phyloP scores from a whole-genome alignment of 2,329 filamentous ascomycete species.

The Basipetospora chlamydospora region DNA sequence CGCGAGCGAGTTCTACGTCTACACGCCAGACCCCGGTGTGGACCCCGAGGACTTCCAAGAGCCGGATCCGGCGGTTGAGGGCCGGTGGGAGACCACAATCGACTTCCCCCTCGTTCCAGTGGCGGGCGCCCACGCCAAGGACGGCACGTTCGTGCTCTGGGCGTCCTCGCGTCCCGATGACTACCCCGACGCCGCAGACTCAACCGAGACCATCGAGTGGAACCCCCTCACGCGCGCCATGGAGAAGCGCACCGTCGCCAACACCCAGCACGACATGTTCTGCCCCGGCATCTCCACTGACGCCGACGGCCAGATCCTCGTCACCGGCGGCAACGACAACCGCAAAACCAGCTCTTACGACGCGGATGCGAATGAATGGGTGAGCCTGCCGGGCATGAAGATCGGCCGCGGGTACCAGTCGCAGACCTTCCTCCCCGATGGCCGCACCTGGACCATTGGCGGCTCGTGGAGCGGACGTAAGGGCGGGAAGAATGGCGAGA shows the following conservation, averaged over 20 bases:
- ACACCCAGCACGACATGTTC: slow-evolving; percentile 40
- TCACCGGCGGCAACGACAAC: slow-evolving; percentile 38
- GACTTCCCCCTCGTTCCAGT: slow-evolving; percentile 22
- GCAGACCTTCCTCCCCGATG: slow-evolving; percentile 32
- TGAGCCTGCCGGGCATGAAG: slow-evolving; percentile 24
- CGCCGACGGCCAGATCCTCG: slow-evolving; percentile 30
- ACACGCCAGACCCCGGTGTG: slow-evolving; percentile 12
- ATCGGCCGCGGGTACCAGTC: slow-evolving; percentile 38
- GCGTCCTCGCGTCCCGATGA: slow-evolving; percentile 3
- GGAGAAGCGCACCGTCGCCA: slow-evolving; percentile 16
- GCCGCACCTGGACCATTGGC: slow-evolving; percentile 42
- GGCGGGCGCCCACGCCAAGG: slow-evolving; percentile 11
- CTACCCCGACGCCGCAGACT: slow-evolving; percentile 2
- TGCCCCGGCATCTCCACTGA: slow-evolving; percentile 39
- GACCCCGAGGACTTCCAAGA: slow-evolving; percentile 1
- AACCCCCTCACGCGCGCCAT: slow-evolving; percentile 10
- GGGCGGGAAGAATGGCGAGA: slow-evolving; percentile 40
- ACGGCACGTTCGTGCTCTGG: slow-evolving; percentile 3
- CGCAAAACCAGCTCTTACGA: slow-evolving; percentile 33
- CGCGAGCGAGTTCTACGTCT: slow-evolving; percentile 18
- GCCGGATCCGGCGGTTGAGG: slow-evolving; percentile 11
- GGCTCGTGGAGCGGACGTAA: slow-evolving; percentile 34
- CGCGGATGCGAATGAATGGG: slow-evolving; percentile 22
- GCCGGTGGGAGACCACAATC: slow-evolving; percentile 20
- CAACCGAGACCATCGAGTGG: slow-evolving; percentile 4